Evolutionary conservation across 73 alveolate species (phyloP).

Genomic region (Diophrys appendiculata): DNA sequence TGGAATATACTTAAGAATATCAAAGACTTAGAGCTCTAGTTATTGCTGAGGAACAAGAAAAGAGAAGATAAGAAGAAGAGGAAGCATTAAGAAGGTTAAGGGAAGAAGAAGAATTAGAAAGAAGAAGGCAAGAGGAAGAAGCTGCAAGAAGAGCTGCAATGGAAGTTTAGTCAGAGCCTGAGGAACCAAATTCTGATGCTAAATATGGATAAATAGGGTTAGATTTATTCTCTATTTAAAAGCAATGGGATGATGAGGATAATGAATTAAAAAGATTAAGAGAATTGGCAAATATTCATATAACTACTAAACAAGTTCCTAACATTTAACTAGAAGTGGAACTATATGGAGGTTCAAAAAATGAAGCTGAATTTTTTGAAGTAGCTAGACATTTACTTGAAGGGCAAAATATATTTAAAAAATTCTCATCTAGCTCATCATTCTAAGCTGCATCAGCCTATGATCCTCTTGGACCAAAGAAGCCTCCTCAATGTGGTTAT

Average conservation of each 20-base stretch:
- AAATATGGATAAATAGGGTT: background rate
- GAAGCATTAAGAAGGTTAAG: background rate
- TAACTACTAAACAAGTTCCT: conserved; percentile 7
- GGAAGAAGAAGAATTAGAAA: background rate
- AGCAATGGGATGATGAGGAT: background rate
- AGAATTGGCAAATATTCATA: conserved; percentile 3
- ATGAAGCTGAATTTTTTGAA: conserved; percentile 28
- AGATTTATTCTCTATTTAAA: background rate
- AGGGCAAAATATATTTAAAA: conserved; percentile 45
- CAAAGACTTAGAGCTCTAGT: background rate
- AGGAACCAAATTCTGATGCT: background rate
- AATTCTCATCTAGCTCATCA: conserved; percentile 43
- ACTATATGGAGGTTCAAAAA: background rate
- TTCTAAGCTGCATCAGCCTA: conserved; percentile 26
- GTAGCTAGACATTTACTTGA: conserved; percentile 28
- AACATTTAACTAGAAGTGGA: background rate
- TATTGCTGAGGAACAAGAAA: background rate
- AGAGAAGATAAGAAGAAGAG: background rate
- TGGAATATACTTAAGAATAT: conserved; percentile 23
- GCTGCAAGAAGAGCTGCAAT: background rate
- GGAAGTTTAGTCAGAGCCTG: background rate
- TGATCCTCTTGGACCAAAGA: conserved; percentile 38
- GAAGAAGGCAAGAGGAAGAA: background rate
- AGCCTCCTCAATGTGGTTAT: conserved; percentile 57
- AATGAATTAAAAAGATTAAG: conserved; percentile 1